Conservation (phyloP, 75 land plant genomes). For the Pinus albicaulis region DNA sequence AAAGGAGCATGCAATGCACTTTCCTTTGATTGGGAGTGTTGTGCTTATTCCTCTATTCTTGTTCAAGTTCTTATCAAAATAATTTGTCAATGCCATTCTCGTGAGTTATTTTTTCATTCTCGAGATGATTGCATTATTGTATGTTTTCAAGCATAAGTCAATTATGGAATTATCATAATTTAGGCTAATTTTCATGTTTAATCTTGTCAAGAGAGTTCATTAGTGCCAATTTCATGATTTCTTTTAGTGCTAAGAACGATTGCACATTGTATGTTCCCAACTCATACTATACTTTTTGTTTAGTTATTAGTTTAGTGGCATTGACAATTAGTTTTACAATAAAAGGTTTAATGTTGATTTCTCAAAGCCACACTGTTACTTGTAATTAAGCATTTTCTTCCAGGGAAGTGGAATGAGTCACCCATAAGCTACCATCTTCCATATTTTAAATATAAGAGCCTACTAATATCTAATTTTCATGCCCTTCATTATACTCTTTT, state of each 20-base stretch:
- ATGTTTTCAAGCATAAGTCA: slow-evolving; percentile 16
- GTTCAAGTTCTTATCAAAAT: slow-evolving; percentile 96
- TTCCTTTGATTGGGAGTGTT: slow-evolving; percentile 96
- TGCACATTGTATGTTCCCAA: background rate
- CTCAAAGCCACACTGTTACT: slow-evolving; percentile 88
- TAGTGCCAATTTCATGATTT: too few species aligned
- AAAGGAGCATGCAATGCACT: slow-evolving; percentile 97
- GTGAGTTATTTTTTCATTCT: slow-evolving; percentile 92
- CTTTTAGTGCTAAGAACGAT: too few species aligned
- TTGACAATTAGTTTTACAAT: background rate
- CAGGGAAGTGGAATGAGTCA: slow-evolving; percentile 68
- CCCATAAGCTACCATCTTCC: slow-evolving; percentile 61
- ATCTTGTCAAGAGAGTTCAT: too few species aligned
- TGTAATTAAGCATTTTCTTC: slow-evolving; percentile 67
- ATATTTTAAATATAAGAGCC: slow-evolving; percentile 56
- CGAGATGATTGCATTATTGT: slow-evolving; percentile 92
- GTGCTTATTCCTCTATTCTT: slow-evolving; percentile 89
- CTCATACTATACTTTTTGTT: background rate
- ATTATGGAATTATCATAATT: background rate
- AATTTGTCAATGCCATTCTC: slow-evolving; percentile 91
- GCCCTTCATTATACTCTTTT: too few species aligned
- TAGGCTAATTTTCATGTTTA: background rate
- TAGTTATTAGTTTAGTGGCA: background rate
- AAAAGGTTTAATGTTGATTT: slow-evolving; percentile 8
- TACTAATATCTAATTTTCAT: too few species aligned